Base-by-base conservation (phyloP, 2,329 filamentous ascomycete genomes). In the Neopestalotiopsis rosae region DNA sequence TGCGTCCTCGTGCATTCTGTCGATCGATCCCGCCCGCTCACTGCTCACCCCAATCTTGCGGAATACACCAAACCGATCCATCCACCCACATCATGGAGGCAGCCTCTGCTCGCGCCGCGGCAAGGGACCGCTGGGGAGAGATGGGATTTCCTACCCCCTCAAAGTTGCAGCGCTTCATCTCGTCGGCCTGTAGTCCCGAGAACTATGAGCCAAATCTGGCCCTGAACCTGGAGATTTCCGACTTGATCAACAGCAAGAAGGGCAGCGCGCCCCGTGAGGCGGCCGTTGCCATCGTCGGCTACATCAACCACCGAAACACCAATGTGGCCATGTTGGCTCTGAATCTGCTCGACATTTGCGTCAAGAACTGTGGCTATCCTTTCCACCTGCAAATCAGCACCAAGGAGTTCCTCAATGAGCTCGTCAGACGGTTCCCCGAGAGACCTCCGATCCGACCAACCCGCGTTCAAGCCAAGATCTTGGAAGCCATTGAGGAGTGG, bases 321-420 rank as follows among this genome's bases (percentile, higher is more conserved):
- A 98, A 97, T 81, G 94, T 99, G 74, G 92, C 95, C 70, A 85
- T 99, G 73, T 88, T 98, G 69, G 95, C 96, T 69, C 88, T 98
- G 77, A 91, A 91, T 84, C 89, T 99, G 74, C 93, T 99, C 79
- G 96, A 99, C 80, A 98, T 98, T 72, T 98, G 96, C 82, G 96
- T 98, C 82, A 99, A 99, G 86, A 99, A 99, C 84, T 99, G 96
- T 87, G 96, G 96, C 76, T 99, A 99, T 80, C 95, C 96, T 1
- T 99, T 99, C 82, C 96, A 99, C 79, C 90, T 99, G 69, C 96
- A 99, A 82, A 98, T 99, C 79, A 95, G 93, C 81, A 98, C 96
- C 74, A 99, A 99, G 81, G 96, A 99, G 78, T 99, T 99, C 76
- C 90, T 99, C 76, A 99, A 99, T 83, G 96, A 99, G 84, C 90